These are phyloP conservation scores for Aspergillus tubingensis DNA, from an alignment of 2,329 filamentous ascomycete genomes.

Conservation along the genomic window DNA sequence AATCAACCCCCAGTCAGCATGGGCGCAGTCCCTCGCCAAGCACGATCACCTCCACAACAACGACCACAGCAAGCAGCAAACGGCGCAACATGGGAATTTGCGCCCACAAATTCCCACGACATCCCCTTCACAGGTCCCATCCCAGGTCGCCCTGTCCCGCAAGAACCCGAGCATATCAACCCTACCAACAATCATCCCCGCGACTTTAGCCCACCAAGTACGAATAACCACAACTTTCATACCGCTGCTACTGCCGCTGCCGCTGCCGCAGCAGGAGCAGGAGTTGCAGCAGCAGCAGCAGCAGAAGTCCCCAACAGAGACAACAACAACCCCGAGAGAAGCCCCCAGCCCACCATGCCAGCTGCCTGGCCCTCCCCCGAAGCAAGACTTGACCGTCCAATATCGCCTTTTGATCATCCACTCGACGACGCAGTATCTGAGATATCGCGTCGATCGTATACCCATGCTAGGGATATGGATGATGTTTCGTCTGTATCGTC, in stretches of 20 bases:
- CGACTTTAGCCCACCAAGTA: background rate
- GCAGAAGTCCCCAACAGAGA: background rate
- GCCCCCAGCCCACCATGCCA: background rate
- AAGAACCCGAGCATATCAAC: background rate
- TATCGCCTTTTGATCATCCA: slow-evolving; percentile 27
- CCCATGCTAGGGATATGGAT: slow-evolving; percentile 25
- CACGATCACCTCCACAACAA: slow-evolving; percentile 10
- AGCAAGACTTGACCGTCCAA: slow-evolving; percentile 12
- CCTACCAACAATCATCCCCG: background rate
- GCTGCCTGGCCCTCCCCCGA: slow-evolving; percentile 9
- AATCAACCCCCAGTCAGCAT: slow-evolving; percentile 9
- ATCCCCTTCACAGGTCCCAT: slow-evolving; percentile 10
- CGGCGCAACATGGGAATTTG: background rate
- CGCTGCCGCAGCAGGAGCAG: background rate
- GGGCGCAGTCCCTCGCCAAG: slow-evolving; percentile 5
- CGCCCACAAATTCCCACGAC: background rate
- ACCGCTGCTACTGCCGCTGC: background rate
- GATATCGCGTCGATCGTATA: slow-evolving; percentile 22
- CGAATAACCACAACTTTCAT: background rate
- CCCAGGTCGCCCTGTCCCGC: background rate
- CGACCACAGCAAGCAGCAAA: background rate
- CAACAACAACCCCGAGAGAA: background rate
- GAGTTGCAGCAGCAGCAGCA: background rate
- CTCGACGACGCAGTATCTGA: slow-evolving; percentile 30
- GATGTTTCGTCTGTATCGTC: slow-evolving; percentile 37